Percentiles rank a stretch among this genome's conserved stretches.
phyloP scores from a whole-genome alignment of 176 grass and related monocot species.

The Alopecurus myosuroides region DNA sequence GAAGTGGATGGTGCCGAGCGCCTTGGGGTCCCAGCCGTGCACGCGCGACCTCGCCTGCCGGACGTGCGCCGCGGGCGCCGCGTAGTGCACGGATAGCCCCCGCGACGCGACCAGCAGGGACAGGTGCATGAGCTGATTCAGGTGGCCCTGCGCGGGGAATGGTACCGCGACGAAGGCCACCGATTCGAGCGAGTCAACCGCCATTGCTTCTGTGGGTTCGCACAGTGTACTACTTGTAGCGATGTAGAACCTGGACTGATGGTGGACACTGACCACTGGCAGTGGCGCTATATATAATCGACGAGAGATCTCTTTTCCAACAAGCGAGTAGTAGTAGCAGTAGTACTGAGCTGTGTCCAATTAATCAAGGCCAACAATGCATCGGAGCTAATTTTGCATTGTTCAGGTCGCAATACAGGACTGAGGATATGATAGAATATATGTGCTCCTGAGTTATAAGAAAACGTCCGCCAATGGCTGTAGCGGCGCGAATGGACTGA shows the following conservation, averaged over 20 bases:
- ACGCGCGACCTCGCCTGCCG: neutral
- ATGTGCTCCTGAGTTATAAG: neutral
- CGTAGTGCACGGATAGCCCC: slow-evolving; percentile 41
- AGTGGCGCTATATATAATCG: neutral
- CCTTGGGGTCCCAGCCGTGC: neutral
- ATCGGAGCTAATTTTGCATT: neutral
- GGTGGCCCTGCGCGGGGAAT: neutral
- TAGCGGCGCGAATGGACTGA: neutral
- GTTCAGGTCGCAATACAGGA: neutral
- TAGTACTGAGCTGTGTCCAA: neutral
- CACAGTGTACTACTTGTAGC: neutral
- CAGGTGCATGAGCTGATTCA: slow-evolving; percentile 13
- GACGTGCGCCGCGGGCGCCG: slow-evolving; percentile 4
- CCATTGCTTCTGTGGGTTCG: neutral
- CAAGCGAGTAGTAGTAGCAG: too few relatives aligned
- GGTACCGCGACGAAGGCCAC: neutral
- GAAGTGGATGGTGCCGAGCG: neutral
- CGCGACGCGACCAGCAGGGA: neutral
- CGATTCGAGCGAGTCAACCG: neutral
- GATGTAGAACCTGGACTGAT: neutral
- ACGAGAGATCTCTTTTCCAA: neutral
- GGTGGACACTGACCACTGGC: too few relatives aligned
- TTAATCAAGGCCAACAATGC: neutral
- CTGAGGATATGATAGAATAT: neutral
- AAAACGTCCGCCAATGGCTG: neutral